Evolutionary conservation across 768 basidiomycete genomes (phyloP), one percentile per base, ranked within the genome.

Genomic region (Tylopilus vinaceipallidus): DNA sequence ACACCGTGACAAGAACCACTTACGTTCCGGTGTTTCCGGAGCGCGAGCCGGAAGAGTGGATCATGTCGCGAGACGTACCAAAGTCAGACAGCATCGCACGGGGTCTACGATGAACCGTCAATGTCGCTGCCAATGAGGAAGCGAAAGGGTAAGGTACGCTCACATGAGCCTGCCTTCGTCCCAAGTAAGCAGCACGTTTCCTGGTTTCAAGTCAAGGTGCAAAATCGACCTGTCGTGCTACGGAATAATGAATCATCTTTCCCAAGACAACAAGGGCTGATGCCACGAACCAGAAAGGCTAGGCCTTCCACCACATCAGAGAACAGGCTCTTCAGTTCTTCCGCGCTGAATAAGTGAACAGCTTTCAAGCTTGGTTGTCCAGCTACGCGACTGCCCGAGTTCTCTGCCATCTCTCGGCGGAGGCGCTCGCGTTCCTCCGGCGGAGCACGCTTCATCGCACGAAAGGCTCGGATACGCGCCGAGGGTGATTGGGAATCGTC

Each of bases 21-120:
- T 59, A 90, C 81, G 95, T 98, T 61, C 95, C 95, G 10, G 95
- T 97, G 60, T 94, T 92, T n/a, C 95, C 95, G 3, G 90, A 88
- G 20, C 95, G 80, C 14, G 75, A 69, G 12, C 81, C 71, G 16
- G 81, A 75, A 6, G 82, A 78, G 42, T 83, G 78, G 16, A 95
- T 73, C 88, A 91, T 91, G 60, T 95, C 93, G 42, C 91, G 84
- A 22, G 91, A 93, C 1, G 94, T 95, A 16, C 95, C 95, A 67
- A 98, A 98, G 60, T 98, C 95, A 2, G 91, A 92, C 16, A 98
- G 74, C 90, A 98, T 92, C 1, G 92, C 94, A 60, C 91, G 81
- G 3, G 95, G 95, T 50, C 93, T 95, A 41, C n/a, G 11, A 37
- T 11, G 10, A 13, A 16, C 6, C 1, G 12, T 12, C 17, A 12